Conservation (phyloP, 768 basidiomycete species). For the Antrodiella citrinella region DNA sequence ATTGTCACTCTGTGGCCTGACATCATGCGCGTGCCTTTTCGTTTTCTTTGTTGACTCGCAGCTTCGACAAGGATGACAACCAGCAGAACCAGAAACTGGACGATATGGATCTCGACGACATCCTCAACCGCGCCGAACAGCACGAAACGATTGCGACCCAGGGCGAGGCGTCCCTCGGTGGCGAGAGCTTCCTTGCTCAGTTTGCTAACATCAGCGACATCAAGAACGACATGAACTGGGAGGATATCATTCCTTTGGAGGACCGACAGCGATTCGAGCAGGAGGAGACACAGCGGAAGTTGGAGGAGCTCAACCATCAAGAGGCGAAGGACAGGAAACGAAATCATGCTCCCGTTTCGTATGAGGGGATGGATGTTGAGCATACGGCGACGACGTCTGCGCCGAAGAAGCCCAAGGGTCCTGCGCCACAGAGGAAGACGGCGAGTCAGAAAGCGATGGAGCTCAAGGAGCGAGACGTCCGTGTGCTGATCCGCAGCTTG, state of each 20-base stretch:
- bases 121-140: conserved; percentile 92
- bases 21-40: conserved; percentile 5
- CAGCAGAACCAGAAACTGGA: conserved; percentile 93
- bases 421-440: conserved; percentile 75
- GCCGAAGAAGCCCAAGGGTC: conserved; percentile 67
- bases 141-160: conserved; percentile 87
- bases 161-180: conserved; percentile 90
- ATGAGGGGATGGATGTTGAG: conserved; percentile 91
- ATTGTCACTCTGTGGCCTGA: background rate
- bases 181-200: conserved; percentile 91
- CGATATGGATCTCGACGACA: conserved; percentile 98
- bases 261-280: conserved; percentile 79
- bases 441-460: conserved; percentile 94
- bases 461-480: conserved; percentile 93
- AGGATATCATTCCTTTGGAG: conserved; percentile 94
- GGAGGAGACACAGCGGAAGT: conserved; percentile 70
- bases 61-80: conserved; percentile 95
- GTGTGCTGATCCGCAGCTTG: conserved; percentile 88
- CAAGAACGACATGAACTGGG: conserved; percentile 98
- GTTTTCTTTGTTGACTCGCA: conserved; percentile 25
- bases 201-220: conserved; percentile 96
- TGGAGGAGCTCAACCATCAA: conserved; percentile 60
- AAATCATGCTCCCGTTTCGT: conserved; percentile 78
- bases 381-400: conserved; percentile 54
- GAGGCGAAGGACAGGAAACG: conserved; percentile 75